Base-by-base conservation (phyloP, 164 flowering plant species). In the Vitis riparia region DNA sequence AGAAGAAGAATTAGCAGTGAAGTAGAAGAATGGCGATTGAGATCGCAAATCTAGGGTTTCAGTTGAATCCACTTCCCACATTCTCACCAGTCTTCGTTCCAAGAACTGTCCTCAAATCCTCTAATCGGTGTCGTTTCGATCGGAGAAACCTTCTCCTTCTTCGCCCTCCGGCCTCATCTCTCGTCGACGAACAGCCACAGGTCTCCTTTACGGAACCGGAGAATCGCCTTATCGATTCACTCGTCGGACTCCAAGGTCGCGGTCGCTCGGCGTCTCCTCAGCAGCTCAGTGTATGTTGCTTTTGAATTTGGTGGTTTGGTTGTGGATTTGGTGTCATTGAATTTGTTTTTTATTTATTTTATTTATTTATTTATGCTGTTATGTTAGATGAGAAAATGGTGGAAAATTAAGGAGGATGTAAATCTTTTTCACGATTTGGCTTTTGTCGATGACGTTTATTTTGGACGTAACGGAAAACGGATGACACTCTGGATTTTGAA, bases 191-290 rank as follows among this genome's bases (percentile, higher is more conserved):
- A 49, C 80, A 69, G 30, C 65, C 67, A 30, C 71, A 62, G 1
- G 50, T 73, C 8, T 68, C 83, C 0, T 87, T 92, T 60, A 83
- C 85, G 1, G 84, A 90, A 58, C 83, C 84, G 5, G 97, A 94
- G 69, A 83, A 71, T 59, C 69, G 56, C 9, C 86, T 94, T 5
- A 68, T 94, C 23, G 88, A 89, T 29, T 91, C 91, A 11, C 83
- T 94, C 12, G 73, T 94, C 12, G 97, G 98, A 1, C 83, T 92
- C n/a, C 97, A 94, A 81, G 98, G 97, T 66, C 89, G 97, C 29
- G 98, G 98, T 55, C 88, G 90, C 70, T 80, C 90, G 19, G 92
- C 93, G 74, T 84, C 98, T 72, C 82, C 89, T n/a, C 79, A 74
- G 65, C 97, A 94, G 73, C 93, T 94, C 81, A 77, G 78, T 73